phyloP scores from a whole-genome alignment of 1,284 basidiomycete genomes.

The Melampsora abietis-canadensis region DNA sequence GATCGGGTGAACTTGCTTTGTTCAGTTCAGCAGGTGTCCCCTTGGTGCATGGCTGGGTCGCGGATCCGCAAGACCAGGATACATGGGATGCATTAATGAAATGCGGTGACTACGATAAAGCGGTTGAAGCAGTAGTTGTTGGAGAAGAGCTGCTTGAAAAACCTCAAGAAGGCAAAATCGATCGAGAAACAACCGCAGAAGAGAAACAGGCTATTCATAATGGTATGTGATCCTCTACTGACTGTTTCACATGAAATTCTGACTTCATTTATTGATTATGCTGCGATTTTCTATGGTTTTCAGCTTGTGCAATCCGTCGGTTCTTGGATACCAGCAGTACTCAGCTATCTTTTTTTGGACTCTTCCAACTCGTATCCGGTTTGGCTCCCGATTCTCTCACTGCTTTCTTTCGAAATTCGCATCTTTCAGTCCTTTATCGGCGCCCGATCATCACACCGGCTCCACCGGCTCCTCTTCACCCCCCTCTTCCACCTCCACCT shows the following conservation, averaged over 20 bases:
- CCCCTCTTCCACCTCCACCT: slow-evolving; percentile 44
- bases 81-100: slow-evolving; percentile 59
- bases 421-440: slow-evolving; percentile 80
- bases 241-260: not conserved
- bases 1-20: slow-evolving; percentile 67
- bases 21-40: slow-evolving; percentile 76
- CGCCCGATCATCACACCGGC: slow-evolving; percentile 50
- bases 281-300: slow-evolving; percentile 23
- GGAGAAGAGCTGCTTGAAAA: slow-evolving; percentile 70
- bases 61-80: slow-evolving; percentile 65
- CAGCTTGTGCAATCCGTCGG: slow-evolving; percentile 66
- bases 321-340: slow-evolving; percentile 72
- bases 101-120: slow-evolving; percentile 58
- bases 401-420: slow-evolving; percentile 81
- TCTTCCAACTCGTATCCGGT: slow-evolving; percentile 53
- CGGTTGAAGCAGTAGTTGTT: slow-evolving; percentile 69
- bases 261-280: not conserved
- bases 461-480: slow-evolving; percentile 41
- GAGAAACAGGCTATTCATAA: slow-evolving; percentile 10
- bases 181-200: not conserved
- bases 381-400: slow-evolving; percentile 57
- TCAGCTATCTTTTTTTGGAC: slow-evolving; percentile 77
- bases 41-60: slow-evolving; percentile 88
- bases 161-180: slow-evolving; percentile 47
- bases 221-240: not conserved